Percentiles rank a stretch among this genome's conserved stretches.
These are phyloP conservation scores for Funneliformis mosseae DNA, from an alignment of 192 early-diverging fungal genomes.

Conservation along the genomic window DNA sequence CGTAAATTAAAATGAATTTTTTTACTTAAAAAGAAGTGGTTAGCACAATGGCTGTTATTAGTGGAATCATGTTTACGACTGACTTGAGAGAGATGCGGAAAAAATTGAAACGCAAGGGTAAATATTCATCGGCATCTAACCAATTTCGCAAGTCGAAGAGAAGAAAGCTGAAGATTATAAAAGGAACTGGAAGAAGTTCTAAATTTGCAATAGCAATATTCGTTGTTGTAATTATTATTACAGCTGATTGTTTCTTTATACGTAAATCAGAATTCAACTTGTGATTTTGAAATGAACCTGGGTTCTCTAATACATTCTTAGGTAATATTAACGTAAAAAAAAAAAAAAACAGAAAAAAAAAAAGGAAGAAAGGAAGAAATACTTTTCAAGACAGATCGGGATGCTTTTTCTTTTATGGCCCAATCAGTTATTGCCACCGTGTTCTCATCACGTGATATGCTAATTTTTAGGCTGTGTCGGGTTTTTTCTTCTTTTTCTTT, in stretches of 20 bases:
- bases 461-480: background rate
- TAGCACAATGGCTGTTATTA: background rate
- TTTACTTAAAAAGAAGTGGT: background rate
- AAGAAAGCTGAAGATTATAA: background rate
- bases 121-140: background rate
- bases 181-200: background rate
- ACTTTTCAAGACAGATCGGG: too few relatives aligned
- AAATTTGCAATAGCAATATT: background rate
- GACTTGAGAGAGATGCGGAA: background rate
- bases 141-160: background rate
- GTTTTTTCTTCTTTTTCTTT: background rate
- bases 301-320: background rate
- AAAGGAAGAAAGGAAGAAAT: too few relatives aligned
- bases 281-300: background rate
- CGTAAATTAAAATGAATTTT: background rate
- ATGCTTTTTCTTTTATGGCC: too few relatives aligned
- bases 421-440: background rate
- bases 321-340: too few relatives aligned
- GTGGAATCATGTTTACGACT: background rate
- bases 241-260: background rate
- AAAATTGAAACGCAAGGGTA: background rate
- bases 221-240: background rate
- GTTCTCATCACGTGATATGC: background rate
- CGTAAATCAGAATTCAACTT: background rate
- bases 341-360: too few relatives aligned